phyloP scores from a whole-genome alignment of 352 stramenopile genomes.

The Elongisporangium anandrum region DNA sequence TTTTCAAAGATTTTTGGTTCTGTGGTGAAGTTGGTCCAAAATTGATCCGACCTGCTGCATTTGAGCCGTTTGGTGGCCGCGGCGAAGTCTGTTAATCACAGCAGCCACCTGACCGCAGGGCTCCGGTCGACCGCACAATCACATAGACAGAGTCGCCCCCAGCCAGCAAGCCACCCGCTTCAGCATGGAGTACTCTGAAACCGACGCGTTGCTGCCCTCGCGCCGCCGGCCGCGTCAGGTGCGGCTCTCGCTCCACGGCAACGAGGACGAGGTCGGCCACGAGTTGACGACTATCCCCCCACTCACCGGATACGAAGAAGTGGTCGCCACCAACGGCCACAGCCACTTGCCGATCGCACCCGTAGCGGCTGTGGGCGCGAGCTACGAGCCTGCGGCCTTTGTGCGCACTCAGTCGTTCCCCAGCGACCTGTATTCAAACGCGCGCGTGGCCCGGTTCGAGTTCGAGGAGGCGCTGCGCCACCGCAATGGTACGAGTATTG shows the following conservation, averaged over 20 bases:
- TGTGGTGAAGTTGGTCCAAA: not conserved
- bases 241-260: not conserved
- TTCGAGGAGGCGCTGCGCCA: slow-evolving; percentile 67
- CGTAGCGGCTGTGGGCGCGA: no score
- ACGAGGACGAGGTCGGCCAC: not conserved
- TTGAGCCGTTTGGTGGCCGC: not conserved
- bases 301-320: not conserved
- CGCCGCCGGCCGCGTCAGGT: not conserved
- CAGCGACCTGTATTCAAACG: slow-evolving; percentile 66
- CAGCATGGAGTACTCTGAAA: not conserved
- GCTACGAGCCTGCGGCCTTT: slow-evolving; percentile 36
- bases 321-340: not conserved
- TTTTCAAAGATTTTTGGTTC: not conserved
- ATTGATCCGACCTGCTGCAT: not conserved
- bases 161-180: not conserved
- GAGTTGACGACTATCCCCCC: not conserved
- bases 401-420: slow-evolving; percentile 79
- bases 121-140: not conserved
- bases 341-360: not conserved
- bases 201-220: not conserved
- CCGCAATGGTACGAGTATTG: slow-evolving; percentile 56
- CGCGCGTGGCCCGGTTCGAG: slow-evolving; percentile 72
- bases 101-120: not conserved
- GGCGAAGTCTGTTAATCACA: not conserved
- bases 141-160: not conserved